Evolutionary conservation across 2,329 filamentous ascomycete species (phyloP).

Genomic region (Pseudogymnoascus verrucosus): DNA sequence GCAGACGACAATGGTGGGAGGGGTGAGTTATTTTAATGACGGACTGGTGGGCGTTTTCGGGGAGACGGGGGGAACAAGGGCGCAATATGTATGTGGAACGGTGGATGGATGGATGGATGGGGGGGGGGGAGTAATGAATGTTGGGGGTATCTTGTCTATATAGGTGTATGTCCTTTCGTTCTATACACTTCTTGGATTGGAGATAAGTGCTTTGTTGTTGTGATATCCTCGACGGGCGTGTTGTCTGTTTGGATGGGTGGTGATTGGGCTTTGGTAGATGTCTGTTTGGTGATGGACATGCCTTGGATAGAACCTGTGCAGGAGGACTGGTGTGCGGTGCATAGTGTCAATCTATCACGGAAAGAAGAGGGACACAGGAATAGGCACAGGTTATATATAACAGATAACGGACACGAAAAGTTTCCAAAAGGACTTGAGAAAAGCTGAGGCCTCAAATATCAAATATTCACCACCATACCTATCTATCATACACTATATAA

Average conservation of each 20-base stretch:
- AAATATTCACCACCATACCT: not conserved
- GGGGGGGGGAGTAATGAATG: not conserved
- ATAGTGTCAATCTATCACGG: not conserved
- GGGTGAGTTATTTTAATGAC: not conserved
- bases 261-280: not conserved
- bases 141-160: not conserved
- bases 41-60: not conserved
- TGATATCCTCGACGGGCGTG: not conserved
- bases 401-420: not conserved
- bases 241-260: not conserved
- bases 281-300: not conserved
- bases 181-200: not conserved
- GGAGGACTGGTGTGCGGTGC: not conserved
- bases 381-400: not conserved
- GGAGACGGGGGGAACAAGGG: not conserved
- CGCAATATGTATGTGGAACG: not conserved
- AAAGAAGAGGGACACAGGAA: not conserved
- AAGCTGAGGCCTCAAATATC: not conserved
- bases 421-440: not conserved
- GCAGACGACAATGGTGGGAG: not conserved
- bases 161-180: not conserved
- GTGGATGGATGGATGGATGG: not conserved
- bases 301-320: not conserved
- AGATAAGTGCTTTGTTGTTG: not conserved
- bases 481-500: not conserved